Percentiles rank a stretch among this genome's conserved stretches.
These are phyloP conservation scores for Talaromyces sp. DNA, from an alignment of 2,329 filamentous ascomycete species.

Conservation along the genomic window DNA sequence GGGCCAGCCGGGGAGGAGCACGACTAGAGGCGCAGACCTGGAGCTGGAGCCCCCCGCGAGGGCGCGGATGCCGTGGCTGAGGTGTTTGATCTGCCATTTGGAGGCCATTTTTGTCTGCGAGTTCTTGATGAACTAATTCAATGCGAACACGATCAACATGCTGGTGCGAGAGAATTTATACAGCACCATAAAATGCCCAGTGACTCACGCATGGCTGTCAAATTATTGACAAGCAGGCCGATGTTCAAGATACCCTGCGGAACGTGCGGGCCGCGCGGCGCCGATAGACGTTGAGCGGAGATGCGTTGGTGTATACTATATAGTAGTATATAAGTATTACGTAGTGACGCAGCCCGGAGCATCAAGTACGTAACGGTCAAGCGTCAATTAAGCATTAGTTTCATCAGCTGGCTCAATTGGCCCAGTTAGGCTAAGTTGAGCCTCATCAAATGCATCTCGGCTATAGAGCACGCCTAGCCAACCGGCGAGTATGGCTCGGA, in stretches of 20 bases:
- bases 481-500: background rate
- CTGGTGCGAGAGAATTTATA: background rate
- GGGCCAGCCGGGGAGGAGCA: constrained; percentile 21
- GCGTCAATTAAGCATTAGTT: background rate
- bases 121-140: background rate
- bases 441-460: background rate
- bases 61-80: constrained; percentile 20
- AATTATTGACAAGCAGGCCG: background rate
- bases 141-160: background rate
- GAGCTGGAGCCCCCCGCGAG: constrained; percentile 19
- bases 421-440: background rate
- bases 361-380: background rate
- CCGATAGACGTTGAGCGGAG: no score
- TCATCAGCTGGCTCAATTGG: no score
- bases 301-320: no score
- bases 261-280: background rate
- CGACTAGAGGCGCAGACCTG: constrained; percentile 13
- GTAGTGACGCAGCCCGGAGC: no score
- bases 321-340: no score
- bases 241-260: background rate
- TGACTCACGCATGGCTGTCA: background rate
- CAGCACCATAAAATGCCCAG: background rate
- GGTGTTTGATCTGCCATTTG: constrained; percentile 16
- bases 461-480: background rate
- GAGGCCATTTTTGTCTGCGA: background rate